Conservation (phyloP, 2,329 filamentous ascomycete genomes). For the Ascochyta koolunga region DNA sequence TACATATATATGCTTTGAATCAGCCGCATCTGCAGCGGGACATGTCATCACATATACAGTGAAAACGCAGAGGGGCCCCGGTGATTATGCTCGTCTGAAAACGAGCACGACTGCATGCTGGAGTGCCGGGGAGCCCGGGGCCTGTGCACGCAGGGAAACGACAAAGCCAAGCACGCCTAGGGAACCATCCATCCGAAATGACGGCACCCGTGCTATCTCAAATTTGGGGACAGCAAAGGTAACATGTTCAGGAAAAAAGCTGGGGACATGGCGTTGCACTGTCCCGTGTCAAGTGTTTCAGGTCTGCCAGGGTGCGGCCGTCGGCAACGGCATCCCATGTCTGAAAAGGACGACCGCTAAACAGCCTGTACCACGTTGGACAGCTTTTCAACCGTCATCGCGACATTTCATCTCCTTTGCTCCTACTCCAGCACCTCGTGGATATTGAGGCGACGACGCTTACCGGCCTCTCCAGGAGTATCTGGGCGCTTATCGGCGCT, state of each 20-base stretch:
- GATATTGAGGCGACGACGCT: constrained; percentile 46
- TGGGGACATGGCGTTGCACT: neutral
- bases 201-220: constrained; percentile 8
- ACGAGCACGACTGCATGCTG: neutral
- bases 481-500: constrained; percentile 36
- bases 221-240: constrained; percentile 3
- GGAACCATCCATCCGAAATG: neutral
- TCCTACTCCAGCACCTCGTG: constrained; percentile 44
- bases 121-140: neutral
- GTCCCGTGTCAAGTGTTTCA: constrained; percentile 11
- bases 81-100: neutral
- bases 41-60: neutral
- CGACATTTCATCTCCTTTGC: neutral
- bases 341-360: constrained; percentile 9
- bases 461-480: constrained; percentile 42
- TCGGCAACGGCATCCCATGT: constrained; percentile 5
- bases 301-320: constrained; percentile 2
- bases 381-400: constrained; percentile 8
- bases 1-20: constrained; percentile 1
- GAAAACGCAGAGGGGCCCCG: neutral
- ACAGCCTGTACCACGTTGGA: constrained; percentile 7
- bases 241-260: neutral
- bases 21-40: neutral
- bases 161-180: neutral
- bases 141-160: neutral